These are phyloP conservation scores for Candida tetrigidarum DNA, from an alignment of 1,139 yeast genomes.

Conservation along the genomic window DNA sequence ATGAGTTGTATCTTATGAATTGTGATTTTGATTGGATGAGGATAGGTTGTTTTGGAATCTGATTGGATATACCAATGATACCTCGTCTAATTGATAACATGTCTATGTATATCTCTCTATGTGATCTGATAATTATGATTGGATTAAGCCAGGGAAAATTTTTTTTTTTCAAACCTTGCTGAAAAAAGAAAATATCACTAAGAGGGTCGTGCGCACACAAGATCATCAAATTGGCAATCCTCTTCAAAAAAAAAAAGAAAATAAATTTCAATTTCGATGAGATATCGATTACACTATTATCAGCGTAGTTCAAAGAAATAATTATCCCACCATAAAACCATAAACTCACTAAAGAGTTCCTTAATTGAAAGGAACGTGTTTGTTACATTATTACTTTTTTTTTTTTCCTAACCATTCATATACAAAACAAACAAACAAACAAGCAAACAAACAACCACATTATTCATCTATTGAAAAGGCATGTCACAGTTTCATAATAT, in stretches of 20 bases:
- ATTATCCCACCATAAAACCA: no score
- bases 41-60: background rate
- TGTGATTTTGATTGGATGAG: background rate
- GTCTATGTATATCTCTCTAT: background rate
- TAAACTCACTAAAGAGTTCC: background rate
- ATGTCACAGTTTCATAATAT: conserved; percentile 25
- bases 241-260: no score
- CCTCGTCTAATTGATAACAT: conserved; percentile 2
- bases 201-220: background rate
- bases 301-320: no score
- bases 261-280: no score
- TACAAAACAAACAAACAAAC: background rate
- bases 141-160: background rate
- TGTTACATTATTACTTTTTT: background rate
- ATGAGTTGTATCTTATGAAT: background rate
- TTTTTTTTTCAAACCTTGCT: background rate
- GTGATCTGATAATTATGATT: background rate
- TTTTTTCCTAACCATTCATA: background rate
- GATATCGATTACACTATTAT: no score
- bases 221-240: background rate
- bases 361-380: background rate
- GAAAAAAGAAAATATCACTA: background rate
- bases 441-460: background rate
- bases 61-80: background rate
- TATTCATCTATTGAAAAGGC: background rate